Conservation (phyloP, 2,329 filamentous ascomycete species). For the Lecanosticta acicola region DNA sequence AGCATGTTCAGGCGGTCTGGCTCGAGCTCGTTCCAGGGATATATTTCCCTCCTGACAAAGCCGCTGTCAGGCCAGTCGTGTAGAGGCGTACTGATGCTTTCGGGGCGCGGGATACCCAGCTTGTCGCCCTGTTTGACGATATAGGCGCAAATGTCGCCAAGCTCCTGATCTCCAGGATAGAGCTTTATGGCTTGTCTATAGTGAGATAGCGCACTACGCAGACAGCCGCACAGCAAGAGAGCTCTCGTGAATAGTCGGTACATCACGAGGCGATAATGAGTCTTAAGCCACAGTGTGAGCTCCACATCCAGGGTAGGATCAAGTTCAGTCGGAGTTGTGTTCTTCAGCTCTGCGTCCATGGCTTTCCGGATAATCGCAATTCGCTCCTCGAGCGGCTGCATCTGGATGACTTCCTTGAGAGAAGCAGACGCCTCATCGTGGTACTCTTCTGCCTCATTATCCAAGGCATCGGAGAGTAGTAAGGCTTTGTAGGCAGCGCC, state of each 20-base stretch:
- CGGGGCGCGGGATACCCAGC: conserved; percentile 12
- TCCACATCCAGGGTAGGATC: conserved; percentile 25
- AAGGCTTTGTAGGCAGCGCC: conserved; percentile 87
- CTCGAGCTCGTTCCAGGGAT: conserved; percentile 59
- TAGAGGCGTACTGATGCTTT: conserved; percentile 1
- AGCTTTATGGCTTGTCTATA: conserved; percentile 55
- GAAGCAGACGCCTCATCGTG: conserved; percentile 61
- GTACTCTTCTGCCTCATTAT: conserved; percentile 76
- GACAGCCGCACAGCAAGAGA: conserved; percentile 56
- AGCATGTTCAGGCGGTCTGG: conserved; percentile 56
- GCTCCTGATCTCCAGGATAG: conserved; percentile 51
- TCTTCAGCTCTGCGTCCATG: conserved; percentile 16
- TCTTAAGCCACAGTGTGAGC: conserved; percentile 45
- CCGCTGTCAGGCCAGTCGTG: conserved; percentile 61
- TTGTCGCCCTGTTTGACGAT: conserved; percentile 37
- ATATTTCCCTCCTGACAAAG: conserved; percentile 59
- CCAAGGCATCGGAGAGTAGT: conserved; percentile 75
- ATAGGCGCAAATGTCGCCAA: conserved; percentile 50
- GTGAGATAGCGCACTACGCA: conserved; percentile 61
- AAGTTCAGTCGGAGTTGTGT: conserved; percentile 12
- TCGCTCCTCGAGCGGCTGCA: conserved; percentile 36
- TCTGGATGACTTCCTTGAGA: conserved; percentile 20
- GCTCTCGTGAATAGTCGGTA: conserved; percentile 41
- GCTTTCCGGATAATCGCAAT: conserved; percentile 26
- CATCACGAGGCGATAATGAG: conserved; percentile 24